Percentiles rank a stretch among this genome's conserved stretches.
Evolutionary conservation across 352 stramenopile species (phyloP).

Genomic region (Nothophytophthora sp.): DNA sequence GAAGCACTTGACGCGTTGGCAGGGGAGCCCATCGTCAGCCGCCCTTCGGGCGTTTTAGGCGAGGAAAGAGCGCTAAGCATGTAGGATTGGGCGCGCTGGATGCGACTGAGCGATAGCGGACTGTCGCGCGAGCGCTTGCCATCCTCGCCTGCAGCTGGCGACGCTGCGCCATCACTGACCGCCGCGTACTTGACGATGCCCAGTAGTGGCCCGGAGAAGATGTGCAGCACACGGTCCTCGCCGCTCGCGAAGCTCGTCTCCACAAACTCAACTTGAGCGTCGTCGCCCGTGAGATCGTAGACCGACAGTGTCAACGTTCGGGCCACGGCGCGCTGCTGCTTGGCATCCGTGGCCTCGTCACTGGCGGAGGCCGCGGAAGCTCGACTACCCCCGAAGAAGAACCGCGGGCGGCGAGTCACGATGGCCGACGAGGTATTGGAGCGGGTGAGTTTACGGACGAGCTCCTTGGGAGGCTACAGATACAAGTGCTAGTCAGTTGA

Average conservation of each 20-base stretch:
- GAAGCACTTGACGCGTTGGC: slow-evolving; percentile 14
- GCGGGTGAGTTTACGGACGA: slow-evolving; percentile 26
- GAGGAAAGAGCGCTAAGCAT: slow-evolving; percentile 48
- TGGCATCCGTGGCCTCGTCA: slow-evolving; percentile 28
- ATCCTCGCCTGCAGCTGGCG: slow-evolving; percentile 14
- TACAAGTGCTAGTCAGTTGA: no score
- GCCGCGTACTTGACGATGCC: slow-evolving; percentile 54
- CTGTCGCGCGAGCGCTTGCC: slow-evolving; percentile 24
- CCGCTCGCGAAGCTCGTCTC: slow-evolving; percentile 49
- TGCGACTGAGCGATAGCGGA: slow-evolving; percentile 37
- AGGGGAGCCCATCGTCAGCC: slow-evolving; percentile 25
- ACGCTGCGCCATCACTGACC: slow-evolving; percentile 10
- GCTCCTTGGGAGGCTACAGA: slow-evolving; percentile 56
- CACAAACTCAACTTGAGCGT: slow-evolving; percentile 51
- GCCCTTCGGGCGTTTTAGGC: slow-evolving; percentile 26
- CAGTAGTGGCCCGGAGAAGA: slow-evolving; percentile 73
- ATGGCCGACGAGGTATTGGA: slow-evolving; percentile 38
- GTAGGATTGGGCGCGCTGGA: slow-evolving; percentile 54
- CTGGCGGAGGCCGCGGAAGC: slow-evolving; percentile 23
- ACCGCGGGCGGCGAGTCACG: slow-evolving; percentile 45
- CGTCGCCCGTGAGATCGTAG: slow-evolving; percentile 31
- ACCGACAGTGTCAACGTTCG: slow-evolving; percentile 33
- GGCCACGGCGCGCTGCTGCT: slow-evolving; percentile 36
- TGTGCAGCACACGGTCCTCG: slow-evolving; percentile 63
- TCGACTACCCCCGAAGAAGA: slow-evolving; percentile 68